Evolutionary conservation across 176 grass and related monocot species (phyloP).

Genomic region (Triticum aestivum): DNA sequence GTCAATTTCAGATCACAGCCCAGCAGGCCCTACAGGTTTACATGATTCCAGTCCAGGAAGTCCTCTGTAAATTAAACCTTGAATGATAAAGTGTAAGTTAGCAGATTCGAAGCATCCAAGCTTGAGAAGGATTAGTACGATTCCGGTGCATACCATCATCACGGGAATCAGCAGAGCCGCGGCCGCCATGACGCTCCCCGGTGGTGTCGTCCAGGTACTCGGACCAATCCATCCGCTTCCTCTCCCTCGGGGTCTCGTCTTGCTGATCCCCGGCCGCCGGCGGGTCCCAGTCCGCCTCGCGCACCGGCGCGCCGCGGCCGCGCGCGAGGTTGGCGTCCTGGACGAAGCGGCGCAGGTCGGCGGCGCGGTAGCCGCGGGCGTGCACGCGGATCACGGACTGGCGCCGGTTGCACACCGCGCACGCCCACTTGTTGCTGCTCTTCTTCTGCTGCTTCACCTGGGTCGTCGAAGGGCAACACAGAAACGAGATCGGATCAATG

Average conservation of each 20-base stretch:
- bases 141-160: slow-evolving; percentile 28
- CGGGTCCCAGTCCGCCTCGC: neutral
- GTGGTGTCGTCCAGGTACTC: slow-evolving; percentile 64
- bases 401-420: slow-evolving; percentile 79
- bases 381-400: slow-evolving; percentile 71
- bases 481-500: neutral
- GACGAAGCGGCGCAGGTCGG: slow-evolving; percentile 75
- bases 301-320: slow-evolving; percentile 26
- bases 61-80: neutral
- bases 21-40: too few relatives aligned
- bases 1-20: neutral
- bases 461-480: neutral
- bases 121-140: neutral
- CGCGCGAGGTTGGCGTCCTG: slow-evolving; percentile 79
- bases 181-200: neutral
- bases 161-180: neutral
- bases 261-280: neutral
- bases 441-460: slow-evolving; percentile 97
- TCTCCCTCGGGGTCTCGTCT: slow-evolving; percentile 17
- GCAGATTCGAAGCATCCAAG: neutral
- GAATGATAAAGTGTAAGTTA: neutral
- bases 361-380: slow-evolving; percentile 52
- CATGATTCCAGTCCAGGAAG: neutral
- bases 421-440: slow-evolving; percentile 78
- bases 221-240: slow-evolving; percentile 65